Evolutionary conservation across 495 filamentous ascomycete species (phyloP).

Genomic region (Penicillium paradoxum): DNA sequence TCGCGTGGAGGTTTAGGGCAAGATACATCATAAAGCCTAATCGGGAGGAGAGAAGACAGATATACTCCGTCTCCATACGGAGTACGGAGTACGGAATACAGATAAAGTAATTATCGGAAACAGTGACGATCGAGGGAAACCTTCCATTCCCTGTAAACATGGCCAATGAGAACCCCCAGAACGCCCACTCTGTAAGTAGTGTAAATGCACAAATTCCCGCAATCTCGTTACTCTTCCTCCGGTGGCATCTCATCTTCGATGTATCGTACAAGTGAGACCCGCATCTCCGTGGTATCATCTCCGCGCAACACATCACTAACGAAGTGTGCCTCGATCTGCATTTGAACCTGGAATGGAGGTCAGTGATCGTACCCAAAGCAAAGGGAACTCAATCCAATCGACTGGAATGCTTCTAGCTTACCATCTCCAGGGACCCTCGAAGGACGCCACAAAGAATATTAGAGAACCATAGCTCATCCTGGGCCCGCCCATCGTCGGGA

Average conservation of each 20-base stretch:
- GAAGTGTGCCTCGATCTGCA: conserved; percentile 98
- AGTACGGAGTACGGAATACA: too few species aligned
- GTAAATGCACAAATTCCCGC: conserved; percentile 1
- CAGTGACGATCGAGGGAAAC: background rate
- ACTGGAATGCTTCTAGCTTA: conserved; percentile 27
- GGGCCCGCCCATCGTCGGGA: conserved; percentile 90
- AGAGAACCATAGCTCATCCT: conserved; percentile 97
- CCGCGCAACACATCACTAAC: conserved; percentile 91
- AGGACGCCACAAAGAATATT: conserved; percentile 95
- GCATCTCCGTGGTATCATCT: conserved; percentile 96
- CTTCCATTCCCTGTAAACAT: conserved; percentile 4
- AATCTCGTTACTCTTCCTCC: conserved; percentile 70
- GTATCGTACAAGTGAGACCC: conserved; percentile 84
- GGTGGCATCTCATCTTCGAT: conserved; percentile 98
- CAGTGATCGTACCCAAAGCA: conserved; percentile 17
- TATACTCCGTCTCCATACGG: too few species aligned
- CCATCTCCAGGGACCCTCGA: conserved; percentile 92
- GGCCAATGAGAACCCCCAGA: conserved; percentile 13
- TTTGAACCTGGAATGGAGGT: conserved; percentile 65
- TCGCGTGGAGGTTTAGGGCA: conserved; percentile 17
- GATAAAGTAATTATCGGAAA: background rate
- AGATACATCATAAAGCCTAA: conserved; percentile 30
- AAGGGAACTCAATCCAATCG: conserved; percentile 4
- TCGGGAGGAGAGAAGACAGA: conserved; percentile 2
- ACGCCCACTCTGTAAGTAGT: conserved; percentile 13